A percentile compares a stretch with the other conserved stretches of the same genome.
These are phyloP conservation scores for Pythium volutum DNA, from an alignment of 352 stramenopile species.

Conservation along the genomic window DNA sequence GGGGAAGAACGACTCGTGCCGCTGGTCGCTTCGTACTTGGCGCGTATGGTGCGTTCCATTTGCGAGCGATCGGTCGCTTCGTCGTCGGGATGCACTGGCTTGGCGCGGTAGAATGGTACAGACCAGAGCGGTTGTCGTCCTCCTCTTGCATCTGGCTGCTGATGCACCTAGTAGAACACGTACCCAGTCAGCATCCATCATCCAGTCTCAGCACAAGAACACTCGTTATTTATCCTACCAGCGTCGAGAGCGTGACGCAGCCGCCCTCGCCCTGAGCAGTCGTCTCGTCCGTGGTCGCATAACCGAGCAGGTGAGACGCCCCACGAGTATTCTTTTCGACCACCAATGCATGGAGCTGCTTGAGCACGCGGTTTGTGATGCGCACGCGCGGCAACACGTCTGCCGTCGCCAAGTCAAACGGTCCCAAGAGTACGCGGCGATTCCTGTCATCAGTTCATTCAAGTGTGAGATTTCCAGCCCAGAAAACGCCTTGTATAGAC, in stretches of 20 bases:
- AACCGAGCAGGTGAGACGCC: constrained; percentile 33
- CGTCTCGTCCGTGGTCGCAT: constrained; percentile 4
- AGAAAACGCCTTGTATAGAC: not conserved
- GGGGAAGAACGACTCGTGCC: not conserved
- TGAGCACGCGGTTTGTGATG: constrained; percentile 38
- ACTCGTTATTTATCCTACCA: constrained; percentile 7
- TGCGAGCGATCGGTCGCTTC: not conserved
- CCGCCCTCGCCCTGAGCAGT: not conserved
- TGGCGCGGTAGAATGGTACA: not conserved
- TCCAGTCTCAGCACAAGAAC: no score
- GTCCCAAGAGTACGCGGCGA: constrained; percentile 44
- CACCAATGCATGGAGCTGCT: constrained; percentile 43
- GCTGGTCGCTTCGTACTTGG: constrained; percentile 11
- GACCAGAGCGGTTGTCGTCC: not conserved
- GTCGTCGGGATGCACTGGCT: constrained; percentile 1
- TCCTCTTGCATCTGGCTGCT: constrained; percentile 5
- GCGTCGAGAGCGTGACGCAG: not conserved
- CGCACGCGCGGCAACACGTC: constrained; percentile 53
- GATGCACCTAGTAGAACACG: constrained; percentile 3
- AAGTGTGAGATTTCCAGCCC: not conserved
- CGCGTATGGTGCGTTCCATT: not conserved
- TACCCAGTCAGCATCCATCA: no score
- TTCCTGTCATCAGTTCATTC: constrained; percentile 34
- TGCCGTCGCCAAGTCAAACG: constrained; percentile 34
- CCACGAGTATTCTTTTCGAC: not conserved